A percentile compares a stretch with the other conserved stretches of the same genome.
These are phyloP conservation scores for Teratosphaeria destructans DNA, from an alignment of 2,329 filamentous ascomycete species.

Conservation along the genomic window DNA sequence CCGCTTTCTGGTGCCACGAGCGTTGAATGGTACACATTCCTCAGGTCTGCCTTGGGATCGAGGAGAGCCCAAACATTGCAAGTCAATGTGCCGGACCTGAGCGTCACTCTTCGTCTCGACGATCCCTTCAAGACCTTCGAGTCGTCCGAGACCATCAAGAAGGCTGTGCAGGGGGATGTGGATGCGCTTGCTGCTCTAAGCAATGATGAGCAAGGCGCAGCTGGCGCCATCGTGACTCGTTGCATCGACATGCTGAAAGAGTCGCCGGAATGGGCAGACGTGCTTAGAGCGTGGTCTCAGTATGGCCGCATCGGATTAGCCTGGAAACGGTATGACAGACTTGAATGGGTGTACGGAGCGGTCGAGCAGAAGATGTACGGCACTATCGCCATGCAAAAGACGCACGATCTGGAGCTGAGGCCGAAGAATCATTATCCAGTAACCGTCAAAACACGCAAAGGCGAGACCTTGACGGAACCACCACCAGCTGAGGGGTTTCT, in stretches of 20 bases:
- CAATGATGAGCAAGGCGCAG: constrained; percentile 45
- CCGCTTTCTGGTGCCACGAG: constrained; percentile 51
- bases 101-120: constrained; percentile 47
- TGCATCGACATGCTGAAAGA: constrained; percentile 50
- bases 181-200: constrained; percentile 35
- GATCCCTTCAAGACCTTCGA: constrained; percentile 48
- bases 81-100: constrained; percentile 54
- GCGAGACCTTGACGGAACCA: constrained; percentile 45
- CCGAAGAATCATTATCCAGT: constrained; percentile 57
- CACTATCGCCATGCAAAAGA: constrained; percentile 55
- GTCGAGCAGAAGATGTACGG: constrained; percentile 62
- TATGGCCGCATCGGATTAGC: constrained; percentile 52
- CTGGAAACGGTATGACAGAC: constrained; percentile 58
- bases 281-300: constrained; percentile 49
- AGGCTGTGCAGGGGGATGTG: constrained; percentile 36
- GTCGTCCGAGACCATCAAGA: constrained; percentile 30
- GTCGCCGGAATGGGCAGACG: constrained; percentile 48
- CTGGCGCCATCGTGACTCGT: constrained; percentile 44
- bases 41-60: constrained; percentile 50
- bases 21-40: constrained; percentile 59
- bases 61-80: constrained; percentile 45
- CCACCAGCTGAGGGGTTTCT: constrained; percentile 56
- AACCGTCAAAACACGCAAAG: constrained; percentile 31
- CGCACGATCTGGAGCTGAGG: constrained; percentile 56
- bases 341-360: constrained; percentile 57